These are phyloP conservation scores for Boletus subcaerulescens DNA, from an alignment of 768 basidiomycete genomes.

Conservation along the genomic window DNA sequence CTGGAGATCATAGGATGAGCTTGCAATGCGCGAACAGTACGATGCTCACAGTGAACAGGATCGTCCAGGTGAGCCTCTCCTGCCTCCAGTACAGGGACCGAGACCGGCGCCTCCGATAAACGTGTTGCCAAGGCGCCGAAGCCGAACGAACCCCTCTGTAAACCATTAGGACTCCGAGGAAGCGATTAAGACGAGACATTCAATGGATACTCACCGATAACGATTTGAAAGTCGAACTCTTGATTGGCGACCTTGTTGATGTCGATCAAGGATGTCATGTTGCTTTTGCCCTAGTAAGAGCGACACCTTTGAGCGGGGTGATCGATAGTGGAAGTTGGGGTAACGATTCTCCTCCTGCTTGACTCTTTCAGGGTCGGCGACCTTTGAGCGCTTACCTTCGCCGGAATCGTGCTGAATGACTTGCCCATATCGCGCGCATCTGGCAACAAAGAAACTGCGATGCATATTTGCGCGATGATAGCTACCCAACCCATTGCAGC, in stretches of 20 bases:
- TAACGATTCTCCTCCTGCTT: no score
- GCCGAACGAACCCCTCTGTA: background rate
- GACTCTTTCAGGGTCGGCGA: no score
- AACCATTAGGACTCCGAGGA: background rate
- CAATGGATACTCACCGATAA: background rate
- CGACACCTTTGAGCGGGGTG: background rate
- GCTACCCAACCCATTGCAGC: no score
- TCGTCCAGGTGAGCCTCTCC: background rate
- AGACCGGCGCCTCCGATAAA: background rate
- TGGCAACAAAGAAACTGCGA: no score
- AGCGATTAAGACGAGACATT: no score
- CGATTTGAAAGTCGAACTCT: background rate
- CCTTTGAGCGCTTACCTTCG: no score
- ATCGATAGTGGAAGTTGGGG: no score
- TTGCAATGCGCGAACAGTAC: background rate
- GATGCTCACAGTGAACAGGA: background rate
- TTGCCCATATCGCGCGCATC: no score
- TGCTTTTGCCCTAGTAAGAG: background rate
- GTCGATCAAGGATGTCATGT: background rate
- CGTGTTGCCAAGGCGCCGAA: background rate
- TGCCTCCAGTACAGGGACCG: background rate
- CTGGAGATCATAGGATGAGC: background rate
- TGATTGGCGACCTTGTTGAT: background rate
- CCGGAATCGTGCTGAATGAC: no score
- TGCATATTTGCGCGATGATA: no score